Base-by-base conservation (phyloP, 768 basidiomycete genomes). In the Termitomyces sp. region DNA sequence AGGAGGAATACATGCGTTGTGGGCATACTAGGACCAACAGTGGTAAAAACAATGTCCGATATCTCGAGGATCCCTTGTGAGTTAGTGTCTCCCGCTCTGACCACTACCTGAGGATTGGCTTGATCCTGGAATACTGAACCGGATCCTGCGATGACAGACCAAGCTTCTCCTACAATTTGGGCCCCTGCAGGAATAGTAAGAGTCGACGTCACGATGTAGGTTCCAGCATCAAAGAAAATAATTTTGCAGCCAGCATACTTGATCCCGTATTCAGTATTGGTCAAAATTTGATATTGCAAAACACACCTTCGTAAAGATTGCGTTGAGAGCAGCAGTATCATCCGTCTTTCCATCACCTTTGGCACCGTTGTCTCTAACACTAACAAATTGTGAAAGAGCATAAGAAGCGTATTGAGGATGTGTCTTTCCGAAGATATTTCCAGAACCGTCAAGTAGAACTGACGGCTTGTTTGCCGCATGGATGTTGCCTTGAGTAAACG, bases 201-300 rank as follows among this genome's bases (percentile, higher is more conserved):
- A 4, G 84, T 85, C 7, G 73, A 73, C 3, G 79, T 77, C 20
- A 85, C 77, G 34, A 81, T 60, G 62, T 85, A 86, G 12, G 75
- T 78, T 16, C 84, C 84, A 18, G 87, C 86, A 62, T 92, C 90
- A 65, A 92, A 83, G 75, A 89, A 92, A 46, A 92, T 86, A 63
- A 92, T 86, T 66, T 87, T 90, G 75, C 85, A 85, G 6, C 85
- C 85, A 26, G 84, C 73, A 68, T 77, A 87, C 88, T 90, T 53
- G 12, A 12, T 28, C 26, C 12, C 37, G n/a, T 39, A 37, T 18
- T 52, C 12, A 52, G 12, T 8, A 20, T 15, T n/a, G 8, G 29
- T 29, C 1, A 4, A n/a, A 28, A 13, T 5, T 15, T 28, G n/a
- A 33, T 36, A 9, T 34, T n/a, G 22, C 15, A 44, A 22, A 15